phyloP scores from a whole-genome alignment of 805 yeast genomes.

The Saccharomycopsis guyanensis region DNA sequence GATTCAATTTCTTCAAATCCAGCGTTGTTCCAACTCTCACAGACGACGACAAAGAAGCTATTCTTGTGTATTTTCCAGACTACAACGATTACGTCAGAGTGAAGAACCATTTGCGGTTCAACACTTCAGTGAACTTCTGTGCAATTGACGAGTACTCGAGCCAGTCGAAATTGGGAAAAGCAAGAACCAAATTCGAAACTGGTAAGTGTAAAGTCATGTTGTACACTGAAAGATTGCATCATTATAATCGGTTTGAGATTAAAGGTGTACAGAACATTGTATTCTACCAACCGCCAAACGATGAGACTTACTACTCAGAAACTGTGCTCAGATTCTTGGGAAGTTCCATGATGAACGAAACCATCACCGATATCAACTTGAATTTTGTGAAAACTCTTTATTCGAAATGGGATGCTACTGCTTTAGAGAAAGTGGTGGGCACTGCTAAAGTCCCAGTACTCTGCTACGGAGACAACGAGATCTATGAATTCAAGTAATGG shows the following conservation, averaged over 20 bases:
- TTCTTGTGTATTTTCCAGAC: conserved; percentile 73
- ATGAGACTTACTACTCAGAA: conserved; percentile 79
- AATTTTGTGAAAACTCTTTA: conserved; percentile 47
- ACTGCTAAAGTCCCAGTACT: conserved; percentile 11
- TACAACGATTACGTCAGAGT: conserved; percentile 81
- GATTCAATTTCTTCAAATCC: conserved; percentile 75
- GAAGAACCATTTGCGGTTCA: conserved; percentile 49
- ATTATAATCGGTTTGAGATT: conserved; percentile 77
- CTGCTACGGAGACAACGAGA: conserved; percentile 16
- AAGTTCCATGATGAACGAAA: conserved; percentile 42
- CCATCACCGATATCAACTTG: conserved; percentile 36
- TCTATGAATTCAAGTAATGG: conserved; percentile 14
- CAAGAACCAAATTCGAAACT: conserved; percentile 60
- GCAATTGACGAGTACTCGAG: conserved; percentile 78
- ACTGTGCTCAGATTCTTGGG: conserved; percentile 57
- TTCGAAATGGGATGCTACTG: conserved; percentile 72
- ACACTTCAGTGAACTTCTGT: conserved; percentile 58
- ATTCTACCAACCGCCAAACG: conserved; percentile 78
- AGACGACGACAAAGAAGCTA: conserved; percentile 37
- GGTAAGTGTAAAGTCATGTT: conserved; percentile 60
- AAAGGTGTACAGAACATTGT: conserved; percentile 77
- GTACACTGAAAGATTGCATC: conserved; percentile 94
- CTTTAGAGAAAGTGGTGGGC: conserved; percentile 82
- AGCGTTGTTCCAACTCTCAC: conserved; percentile 60
- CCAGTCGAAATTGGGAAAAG: conserved; percentile 61